Evolutionary conservation across 2,329 filamentous ascomycete genomes (phyloP).

Genomic region (Ascochyta viciae-villosae): DNA sequence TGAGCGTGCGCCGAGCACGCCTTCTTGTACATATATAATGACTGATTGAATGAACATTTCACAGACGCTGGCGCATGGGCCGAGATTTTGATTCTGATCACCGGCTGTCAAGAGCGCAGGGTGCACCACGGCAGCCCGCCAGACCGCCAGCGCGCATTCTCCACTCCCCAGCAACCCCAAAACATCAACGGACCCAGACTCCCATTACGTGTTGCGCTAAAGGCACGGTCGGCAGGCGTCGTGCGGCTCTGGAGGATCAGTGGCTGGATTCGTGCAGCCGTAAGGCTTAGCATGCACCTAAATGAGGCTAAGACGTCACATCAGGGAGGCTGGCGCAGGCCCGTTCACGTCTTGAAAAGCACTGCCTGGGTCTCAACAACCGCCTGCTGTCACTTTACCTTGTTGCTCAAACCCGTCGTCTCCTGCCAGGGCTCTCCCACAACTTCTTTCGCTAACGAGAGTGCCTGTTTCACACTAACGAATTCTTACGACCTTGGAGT

Average conservation of each 20-base stretch:
- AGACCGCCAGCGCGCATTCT: neutral
- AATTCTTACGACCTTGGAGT: conserved; percentile 5
- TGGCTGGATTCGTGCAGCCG: conserved; percentile 12
- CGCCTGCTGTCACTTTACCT: conserved; percentile 4
- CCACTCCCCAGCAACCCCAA: conserved; percentile 9
- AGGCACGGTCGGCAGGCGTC: conserved; percentile 5
- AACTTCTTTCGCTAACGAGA: conserved; percentile 3
- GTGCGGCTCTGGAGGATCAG: conserved; percentile 17
- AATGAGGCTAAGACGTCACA: conserved; percentile 16
- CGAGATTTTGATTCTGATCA: neutral
- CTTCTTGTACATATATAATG: conserved; percentile 8
- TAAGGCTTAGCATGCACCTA: conserved; percentile 9
- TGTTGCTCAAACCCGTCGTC: conserved; percentile 4
- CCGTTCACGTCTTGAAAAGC: conserved; percentile 12
- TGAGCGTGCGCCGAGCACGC: neutral
- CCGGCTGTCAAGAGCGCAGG: neutral
- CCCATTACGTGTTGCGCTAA: conserved; percentile 14
- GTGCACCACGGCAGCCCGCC: neutral
- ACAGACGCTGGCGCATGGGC: neutral
- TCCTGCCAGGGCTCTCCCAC: neutral
- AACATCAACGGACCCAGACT: conserved; percentile 7
- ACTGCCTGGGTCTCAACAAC: conserved; percentile 14
- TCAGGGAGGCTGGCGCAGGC: conserved; percentile 9
- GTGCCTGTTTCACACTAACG: conserved; percentile 5
- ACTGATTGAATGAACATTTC: neutral